Percentiles rank a stretch among this genome's conserved stretches.
These are phyloP conservation scores for Ophiosphaerella narmari DNA, from an alignment of 2,329 filamentous ascomycete genomes.

Conservation along the genomic window DNA sequence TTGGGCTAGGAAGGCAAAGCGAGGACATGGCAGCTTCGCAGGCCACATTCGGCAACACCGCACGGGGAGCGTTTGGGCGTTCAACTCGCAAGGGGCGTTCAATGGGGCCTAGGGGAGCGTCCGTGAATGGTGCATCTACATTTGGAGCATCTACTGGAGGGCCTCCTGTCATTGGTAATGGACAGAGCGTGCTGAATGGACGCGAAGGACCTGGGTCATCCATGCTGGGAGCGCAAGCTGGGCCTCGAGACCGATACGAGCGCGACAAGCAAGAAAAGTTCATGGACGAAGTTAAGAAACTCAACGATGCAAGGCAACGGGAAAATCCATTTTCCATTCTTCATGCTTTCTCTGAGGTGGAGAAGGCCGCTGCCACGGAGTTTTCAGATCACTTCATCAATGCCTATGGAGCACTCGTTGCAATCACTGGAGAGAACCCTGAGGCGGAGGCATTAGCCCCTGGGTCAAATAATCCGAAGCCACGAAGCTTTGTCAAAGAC, in stretches of 20 bases:
- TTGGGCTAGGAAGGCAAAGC: constrained; percentile 69
- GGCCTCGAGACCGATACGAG: constrained; percentile 74
- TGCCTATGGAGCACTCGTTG: constrained; percentile 79
- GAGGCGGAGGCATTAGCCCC: constrained; percentile 60
- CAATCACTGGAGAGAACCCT: constrained; percentile 73
- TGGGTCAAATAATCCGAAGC: constrained; percentile 65
- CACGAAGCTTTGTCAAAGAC: constrained; percentile 74
- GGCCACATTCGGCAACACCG: constrained; percentile 39
- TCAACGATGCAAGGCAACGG: constrained; percentile 74
- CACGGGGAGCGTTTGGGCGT: constrained; percentile 59
- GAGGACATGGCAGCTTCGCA: constrained; percentile 46
- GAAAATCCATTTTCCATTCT: constrained; percentile 73
- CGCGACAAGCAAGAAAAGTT: constrained; percentile 85
- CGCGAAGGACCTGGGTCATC: constrained; percentile 68
- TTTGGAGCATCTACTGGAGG: constrained; percentile 70
- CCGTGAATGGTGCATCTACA: constrained; percentile 39
- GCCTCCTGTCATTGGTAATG: constrained; percentile 83
- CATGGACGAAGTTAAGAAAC: constrained; percentile 74
- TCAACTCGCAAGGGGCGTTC: constrained; percentile 51
- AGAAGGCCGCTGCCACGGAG: constrained; percentile 70
- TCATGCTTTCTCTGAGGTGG: constrained; percentile 74
- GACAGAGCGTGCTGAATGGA: constrained; percentile 62
- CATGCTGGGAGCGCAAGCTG: constrained; percentile 50
- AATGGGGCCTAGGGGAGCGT: constrained; percentile 42
- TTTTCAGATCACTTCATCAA: constrained; percentile 77